A percentile compares a stretch with the other conserved stretches of the same genome.
These are phyloP conservation scores for Arctium lappa DNA, from an alignment of 129 eudicot species.

Conservation along the genomic window DNA sequence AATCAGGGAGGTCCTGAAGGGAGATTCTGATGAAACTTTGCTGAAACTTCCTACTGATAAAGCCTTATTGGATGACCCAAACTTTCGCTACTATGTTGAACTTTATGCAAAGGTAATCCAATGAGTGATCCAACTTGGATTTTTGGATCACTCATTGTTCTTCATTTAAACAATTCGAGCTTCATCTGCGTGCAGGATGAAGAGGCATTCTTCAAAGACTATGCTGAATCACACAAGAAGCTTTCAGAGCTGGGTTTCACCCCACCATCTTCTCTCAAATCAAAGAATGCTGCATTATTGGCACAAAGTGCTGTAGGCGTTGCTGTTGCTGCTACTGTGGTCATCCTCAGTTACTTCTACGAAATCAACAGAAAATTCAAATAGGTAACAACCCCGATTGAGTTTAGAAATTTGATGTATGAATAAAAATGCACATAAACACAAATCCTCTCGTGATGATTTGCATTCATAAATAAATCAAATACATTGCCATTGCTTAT, in stretches of 20 bases:
- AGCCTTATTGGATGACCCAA: slow-evolving; percentile 69
- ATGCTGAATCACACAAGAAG: slow-evolving; percentile 93
- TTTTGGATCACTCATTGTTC: not conserved
- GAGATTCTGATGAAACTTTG: slow-evolving; percentile 45
- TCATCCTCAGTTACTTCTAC: slow-evolving; percentile 56
- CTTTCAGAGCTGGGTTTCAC: slow-evolving; percentile 88
- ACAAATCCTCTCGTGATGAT: not conserved
- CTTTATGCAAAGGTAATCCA: slow-evolving; percentile 77
- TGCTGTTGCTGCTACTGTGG: slow-evolving; percentile 65
- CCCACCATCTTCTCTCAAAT: slow-evolving; percentile 41
- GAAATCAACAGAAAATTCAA: slow-evolving; percentile 45
- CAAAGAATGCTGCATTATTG: slow-evolving; percentile 25
- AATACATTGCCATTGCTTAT: slow-evolving; percentile 26
- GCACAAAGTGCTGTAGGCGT: slow-evolving; percentile 47
- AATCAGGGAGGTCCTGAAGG: slow-evolving; percentile 78
- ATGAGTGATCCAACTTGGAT: not conserved
- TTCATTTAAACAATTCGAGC: not conserved
- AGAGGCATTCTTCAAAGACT: slow-evolving; percentile 83
- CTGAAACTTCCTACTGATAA: slow-evolving; percentile 85
- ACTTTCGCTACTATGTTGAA: slow-evolving; percentile 56
- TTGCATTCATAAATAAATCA: slow-evolving; percentile 25
- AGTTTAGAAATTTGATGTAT: slow-evolving; percentile 9
- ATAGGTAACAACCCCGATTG: slow-evolving; percentile 1
- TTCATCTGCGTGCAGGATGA: slow-evolving; percentile 60
- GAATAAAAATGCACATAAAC: not conserved